Base-by-base conservation (phyloP, 2,329 filamentous ascomycete species). In the Xylaria sp. region DNA sequence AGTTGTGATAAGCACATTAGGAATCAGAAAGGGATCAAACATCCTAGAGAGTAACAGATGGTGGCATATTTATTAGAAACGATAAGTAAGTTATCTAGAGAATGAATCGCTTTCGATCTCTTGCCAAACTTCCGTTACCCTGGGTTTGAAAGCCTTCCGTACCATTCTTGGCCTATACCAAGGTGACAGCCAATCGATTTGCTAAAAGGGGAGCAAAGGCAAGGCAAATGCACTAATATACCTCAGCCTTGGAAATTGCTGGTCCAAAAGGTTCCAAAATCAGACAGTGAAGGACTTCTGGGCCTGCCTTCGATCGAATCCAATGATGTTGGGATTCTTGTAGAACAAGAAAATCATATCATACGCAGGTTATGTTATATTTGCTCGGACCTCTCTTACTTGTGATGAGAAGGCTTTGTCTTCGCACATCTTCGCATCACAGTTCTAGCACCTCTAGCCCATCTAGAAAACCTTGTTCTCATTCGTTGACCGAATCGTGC, bases 251-350 rank as follows among this genome's bases (percentile, higher is more conserved):
- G 51, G 34, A 59, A 70, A 65, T 59, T 66, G 39, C 58, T 41
- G 69, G 65, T 70, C 72, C 73, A 74, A 76, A 74, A 76, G 66
- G 72, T 68, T 71, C 73, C 74, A 76, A 76, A 76, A 76, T 70
- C 69, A 52, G 66, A 59, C 31, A 66, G 50, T 54, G 71, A 76
- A 73, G 61, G 65, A 56, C 60, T 57, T 61, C 50, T 57, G 56
- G 44, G 61, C 65, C 65, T 74, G 63, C 65, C 73, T 69, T 63
- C 57, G 70, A 73, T 72, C 67, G 72, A 74, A 76, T 76, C 73
- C 75, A 76, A 76, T 71, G 60, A 75, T 75, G 67, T 69, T 73
- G 71, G 71, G 65, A 65, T 65, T 66, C 51, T 69, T 58, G 60
- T 65, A 65, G 52, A 63, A 68, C 64, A 63, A 69, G 48, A 65